A percentile compares a stretch with the other conserved stretches of the same genome.
phyloP scores from a whole-genome alignment of 2,329 filamentous ascomycete genomes.

The Diaporthe ampelina region DNA sequence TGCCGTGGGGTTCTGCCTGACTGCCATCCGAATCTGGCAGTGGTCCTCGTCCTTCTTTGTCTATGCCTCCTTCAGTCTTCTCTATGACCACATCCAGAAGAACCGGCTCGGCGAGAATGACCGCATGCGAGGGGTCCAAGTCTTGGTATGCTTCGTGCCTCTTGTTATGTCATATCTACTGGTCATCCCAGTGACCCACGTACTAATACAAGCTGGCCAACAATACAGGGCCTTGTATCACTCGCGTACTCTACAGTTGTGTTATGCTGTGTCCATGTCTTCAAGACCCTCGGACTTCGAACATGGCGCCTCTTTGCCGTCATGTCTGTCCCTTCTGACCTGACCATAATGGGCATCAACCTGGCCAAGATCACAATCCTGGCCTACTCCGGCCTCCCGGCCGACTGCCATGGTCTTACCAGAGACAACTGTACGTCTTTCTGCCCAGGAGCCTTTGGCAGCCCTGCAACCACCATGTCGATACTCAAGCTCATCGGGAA shows the following conservation, averaged over 20 bases:
- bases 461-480: not conserved
- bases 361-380: constrained; percentile 45
- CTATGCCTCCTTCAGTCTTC: constrained; percentile 40
- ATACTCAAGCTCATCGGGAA: not conserved
- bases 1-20: constrained; percentile 41
- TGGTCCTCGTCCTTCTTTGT: constrained; percentile 50
- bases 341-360: constrained; percentile 45
- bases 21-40: constrained; percentile 44
- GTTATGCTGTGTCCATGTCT: constrained; percentile 43
- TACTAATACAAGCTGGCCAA: not conserved
- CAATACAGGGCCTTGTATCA: constrained; percentile 40
- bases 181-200: not conserved
- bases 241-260: constrained; percentile 44
- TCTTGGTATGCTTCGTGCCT: constrained; percentile 35
- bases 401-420: constrained; percentile 41
- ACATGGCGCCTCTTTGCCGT: constrained; percentile 43
- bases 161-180: not conserved
- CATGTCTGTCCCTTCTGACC: constrained; percentile 44
- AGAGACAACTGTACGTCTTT: constrained; percentile 39
- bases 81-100: constrained; percentile 36
- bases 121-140: constrained; percentile 36
- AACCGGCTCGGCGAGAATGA: constrained; percentile 33
- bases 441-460: not conserved
- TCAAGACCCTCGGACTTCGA: constrained; percentile 40
- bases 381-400: constrained; percentile 40